Evolutionary conservation across 2,329 filamentous ascomycete species (phyloP).

Genomic region (Cryphonectria carpinicola): DNA sequence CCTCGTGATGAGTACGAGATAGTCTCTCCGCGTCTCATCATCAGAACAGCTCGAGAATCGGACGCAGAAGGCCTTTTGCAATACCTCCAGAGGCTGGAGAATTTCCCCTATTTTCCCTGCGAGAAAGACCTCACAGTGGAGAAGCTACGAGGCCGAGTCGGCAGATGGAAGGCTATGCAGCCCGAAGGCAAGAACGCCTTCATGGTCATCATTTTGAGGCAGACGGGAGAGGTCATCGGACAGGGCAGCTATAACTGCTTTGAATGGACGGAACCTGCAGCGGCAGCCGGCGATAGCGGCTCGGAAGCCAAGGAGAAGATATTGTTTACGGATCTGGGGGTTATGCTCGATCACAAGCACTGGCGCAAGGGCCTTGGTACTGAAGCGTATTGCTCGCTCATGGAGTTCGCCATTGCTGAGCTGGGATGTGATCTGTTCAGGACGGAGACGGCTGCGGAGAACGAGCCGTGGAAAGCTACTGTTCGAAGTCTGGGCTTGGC

Average conservation of each 20-base stretch:
- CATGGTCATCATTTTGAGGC: constrained; percentile 3
- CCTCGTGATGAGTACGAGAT: constrained; percentile 9
- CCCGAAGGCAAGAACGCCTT: constrained; percentile 6
- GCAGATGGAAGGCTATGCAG: constrained; percentile 13
- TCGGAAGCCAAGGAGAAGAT: neutral
- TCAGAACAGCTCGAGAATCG: constrained; percentile 9
- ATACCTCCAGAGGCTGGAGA: constrained; percentile 1
- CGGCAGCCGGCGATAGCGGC: neutral
- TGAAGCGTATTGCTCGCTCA: constrained; percentile 5
- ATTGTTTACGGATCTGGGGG: constrained; percentile 9
- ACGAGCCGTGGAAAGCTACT: constrained; percentile 6
- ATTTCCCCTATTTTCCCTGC: constrained; percentile 8
- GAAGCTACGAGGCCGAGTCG: neutral
- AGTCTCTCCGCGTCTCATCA: constrained; percentile 7
- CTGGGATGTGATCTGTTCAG: constrained; percentile 11
- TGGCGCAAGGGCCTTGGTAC: constrained; percentile 15
- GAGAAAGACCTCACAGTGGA: constrained; percentile 2
- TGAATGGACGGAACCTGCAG: neutral
- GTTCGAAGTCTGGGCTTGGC: neutral
- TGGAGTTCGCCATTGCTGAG: constrained; percentile 10
- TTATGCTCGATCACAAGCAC: constrained; percentile 6
- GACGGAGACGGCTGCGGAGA: neutral
- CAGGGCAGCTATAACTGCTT: constrained; percentile 17
- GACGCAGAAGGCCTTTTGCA: constrained; percentile 3
- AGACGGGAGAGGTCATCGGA: constrained; percentile 10